Conservation (phyloP, 768 basidiomycete species). For the Collybiopsis luxurians region DNA sequence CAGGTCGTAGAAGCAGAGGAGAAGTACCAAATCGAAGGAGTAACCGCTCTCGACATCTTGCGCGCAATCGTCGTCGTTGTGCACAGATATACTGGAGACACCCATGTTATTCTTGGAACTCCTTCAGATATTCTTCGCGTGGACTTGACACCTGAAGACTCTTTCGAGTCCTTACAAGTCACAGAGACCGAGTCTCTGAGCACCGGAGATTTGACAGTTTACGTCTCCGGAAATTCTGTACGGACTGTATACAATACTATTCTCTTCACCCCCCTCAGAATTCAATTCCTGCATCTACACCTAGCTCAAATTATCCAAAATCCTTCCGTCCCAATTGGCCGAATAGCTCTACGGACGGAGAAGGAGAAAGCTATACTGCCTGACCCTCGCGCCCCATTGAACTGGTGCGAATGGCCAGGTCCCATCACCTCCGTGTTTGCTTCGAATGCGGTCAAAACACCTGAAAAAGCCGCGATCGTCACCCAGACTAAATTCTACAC, state of each 20-base stretch:
- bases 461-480: conserved; percentile 85
- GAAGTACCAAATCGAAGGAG: background rate
- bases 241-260: conserved; percentile 93
- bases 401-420: conserved; percentile 98
- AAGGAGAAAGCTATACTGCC: conserved; percentile 71
- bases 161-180: conserved; percentile 75
- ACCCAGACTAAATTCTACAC: conserved; percentile 64
- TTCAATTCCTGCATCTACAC: conserved; percentile 80
- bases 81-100: conserved; percentile 95
- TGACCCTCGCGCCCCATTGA: conserved; percentile 79
- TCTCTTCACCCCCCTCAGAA: conserved; percentile 78
- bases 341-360: conserved; percentile 76
- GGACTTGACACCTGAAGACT: conserved; percentile 75
- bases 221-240: conserved; percentile 79
- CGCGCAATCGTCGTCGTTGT: conserved; percentile 81
- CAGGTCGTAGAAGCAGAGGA: conserved; percentile 5
- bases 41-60: background rate
- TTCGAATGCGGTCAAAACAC: conserved; percentile 73
- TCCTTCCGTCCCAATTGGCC: conserved; percentile 70
- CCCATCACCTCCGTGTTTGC: conserved; percentile 96
- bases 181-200: conserved; percentile 72
- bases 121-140: conserved; percentile 90
- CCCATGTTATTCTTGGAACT: conserved; percentile 87
- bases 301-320: conserved; percentile 68
- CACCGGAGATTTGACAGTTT: conserved; percentile 94